Conservation (phyloP, 2,329 filamentous ascomycete genomes). For the Xylariales sp. region DNA sequence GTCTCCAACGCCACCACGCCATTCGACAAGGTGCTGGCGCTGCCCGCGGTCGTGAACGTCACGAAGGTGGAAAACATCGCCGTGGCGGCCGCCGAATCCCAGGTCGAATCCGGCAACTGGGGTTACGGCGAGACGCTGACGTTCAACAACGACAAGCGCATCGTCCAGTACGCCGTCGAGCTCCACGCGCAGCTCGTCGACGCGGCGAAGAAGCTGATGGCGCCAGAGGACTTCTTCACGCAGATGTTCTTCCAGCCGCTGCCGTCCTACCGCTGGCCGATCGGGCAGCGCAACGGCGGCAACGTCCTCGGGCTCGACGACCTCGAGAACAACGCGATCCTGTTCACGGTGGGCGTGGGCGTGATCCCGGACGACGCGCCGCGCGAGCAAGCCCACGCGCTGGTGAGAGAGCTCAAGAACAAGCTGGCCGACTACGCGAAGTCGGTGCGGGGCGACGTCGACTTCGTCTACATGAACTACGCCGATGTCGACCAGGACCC, state of each 20-base stretch:
- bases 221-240: slow-evolving; percentile 37
- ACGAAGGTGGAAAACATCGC: slow-evolving; percentile 38
- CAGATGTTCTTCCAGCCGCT: slow-evolving; percentile 43
- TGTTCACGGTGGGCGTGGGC: slow-evolving; percentile 41
- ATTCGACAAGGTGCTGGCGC: slow-evolving; percentile 34
- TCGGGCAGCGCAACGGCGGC: slow-evolving; percentile 40
- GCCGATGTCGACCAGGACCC: slow-evolving; percentile 47
- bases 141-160: slow-evolving; percentile 41
- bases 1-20: slow-evolving; percentile 36
- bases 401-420: slow-evolving; percentile 35
- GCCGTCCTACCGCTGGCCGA: slow-evolving; percentile 39
- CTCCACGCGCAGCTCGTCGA: slow-evolving; percentile 36
- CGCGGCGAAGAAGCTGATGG: slow-evolving; percentile 36
- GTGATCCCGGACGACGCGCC: slow-evolving; percentile 34
- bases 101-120: slow-evolving; percentile 31
- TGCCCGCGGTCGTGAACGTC: slow-evolving; percentile 38
- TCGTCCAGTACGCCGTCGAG: slow-evolving; percentile 36
- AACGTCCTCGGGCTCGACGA: slow-evolving; percentile 47
- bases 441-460: slow-evolving; percentile 40
- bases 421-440: slow-evolving; percentile 41
- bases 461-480: slow-evolving; percentile 51
- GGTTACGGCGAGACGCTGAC: slow-evolving; percentile 39
- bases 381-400: slow-evolving; percentile 36
- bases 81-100: slow-evolving; percentile 37
- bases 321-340: slow-evolving; percentile 37